Evolutionary conservation across 495 filamentous ascomycete genomes (phyloP).

Genomic region (Elaphomyces granulatus): DNA sequence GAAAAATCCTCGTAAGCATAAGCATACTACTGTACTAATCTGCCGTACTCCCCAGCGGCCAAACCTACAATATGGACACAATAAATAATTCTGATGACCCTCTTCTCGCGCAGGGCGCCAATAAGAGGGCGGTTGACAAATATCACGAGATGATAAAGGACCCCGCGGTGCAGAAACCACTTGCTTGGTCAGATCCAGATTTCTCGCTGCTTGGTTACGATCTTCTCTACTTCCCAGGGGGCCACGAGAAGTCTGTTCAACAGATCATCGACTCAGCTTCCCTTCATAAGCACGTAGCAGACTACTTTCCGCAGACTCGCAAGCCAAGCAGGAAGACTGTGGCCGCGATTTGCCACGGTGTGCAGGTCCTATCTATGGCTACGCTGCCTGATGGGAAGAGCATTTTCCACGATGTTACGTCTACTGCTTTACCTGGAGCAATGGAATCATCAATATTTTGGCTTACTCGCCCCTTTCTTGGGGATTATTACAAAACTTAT

Average conservation of each 20-base stretch:
- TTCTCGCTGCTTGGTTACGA: constrained; percentile 34
- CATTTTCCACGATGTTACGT: constrained; percentile 32
- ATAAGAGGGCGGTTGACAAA: constrained; percentile 20
- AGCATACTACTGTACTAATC: too few relatives aligned
- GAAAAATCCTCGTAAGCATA: constrained; percentile 33
- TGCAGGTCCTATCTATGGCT: constrained; percentile 35
- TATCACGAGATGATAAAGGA: constrained; percentile 32
- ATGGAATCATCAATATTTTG: constrained; percentile 38
- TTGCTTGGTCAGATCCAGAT: constrained; percentile 31
- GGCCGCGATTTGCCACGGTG: constrained; percentile 39
- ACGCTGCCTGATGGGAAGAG: constrained; percentile 28
- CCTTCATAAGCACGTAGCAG: constrained; percentile 30
- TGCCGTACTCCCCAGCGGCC: too few relatives aligned
- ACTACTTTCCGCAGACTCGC: constrained; percentile 35
- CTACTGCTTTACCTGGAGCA: constrained; percentile 34
- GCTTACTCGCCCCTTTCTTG: constrained; percentile 34
- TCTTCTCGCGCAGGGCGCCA: constrained; percentile 28
- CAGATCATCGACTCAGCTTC: constrained; percentile 38
- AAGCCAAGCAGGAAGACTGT: constrained; percentile 32
- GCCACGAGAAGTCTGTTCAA: constrained; percentile 37
- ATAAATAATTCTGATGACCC: constrained; percentile 5
- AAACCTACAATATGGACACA: constrained; percentile 1
- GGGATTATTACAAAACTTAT: constrained; percentile 45
- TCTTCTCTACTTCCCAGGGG: constrained; percentile 38
- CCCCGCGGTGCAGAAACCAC: constrained; percentile 25